Conservation (phyloP, 2,329 filamentous ascomycete genomes). For the Talaromyces amestolkiae region DNA sequence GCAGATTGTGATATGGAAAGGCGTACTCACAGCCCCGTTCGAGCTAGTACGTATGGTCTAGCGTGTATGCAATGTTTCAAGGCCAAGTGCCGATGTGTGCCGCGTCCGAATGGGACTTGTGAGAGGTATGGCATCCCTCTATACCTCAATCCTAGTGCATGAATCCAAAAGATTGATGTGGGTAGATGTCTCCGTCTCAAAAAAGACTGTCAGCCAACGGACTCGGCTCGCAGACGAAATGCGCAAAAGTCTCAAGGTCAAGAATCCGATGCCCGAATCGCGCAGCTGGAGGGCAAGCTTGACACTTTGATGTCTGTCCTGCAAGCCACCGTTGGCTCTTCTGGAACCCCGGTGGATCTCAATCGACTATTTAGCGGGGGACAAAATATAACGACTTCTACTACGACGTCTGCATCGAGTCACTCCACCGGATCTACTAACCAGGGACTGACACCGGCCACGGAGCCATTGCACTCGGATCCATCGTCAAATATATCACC, state of each 20-base stretch:
- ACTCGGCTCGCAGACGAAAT: slow-evolving; percentile 34
- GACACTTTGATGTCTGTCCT: slow-evolving; percentile 33
- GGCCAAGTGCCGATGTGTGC: slow-evolving; percentile 33
- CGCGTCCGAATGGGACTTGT: slow-evolving; percentile 22
- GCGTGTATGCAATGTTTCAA: slow-evolving; percentile 33
- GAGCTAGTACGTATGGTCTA: slow-evolving; percentile 28
- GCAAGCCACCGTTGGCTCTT: slow-evolving; percentile 25
- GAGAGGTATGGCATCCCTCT: slow-evolving; percentile 24
- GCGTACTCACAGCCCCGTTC: slow-evolving; percentile 14
- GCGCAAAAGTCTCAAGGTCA: slow-evolving; percentile 23
- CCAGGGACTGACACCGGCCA: not conserved
- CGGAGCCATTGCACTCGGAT: not conserved
- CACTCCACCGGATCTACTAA: not conserved
- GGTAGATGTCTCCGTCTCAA: slow-evolving; percentile 36
- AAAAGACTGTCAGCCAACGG: slow-evolving; percentile 36
- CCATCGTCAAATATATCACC: slow-evolving; percentile 11
- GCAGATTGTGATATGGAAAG: not conserved
- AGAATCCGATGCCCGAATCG: slow-evolving; percentile 34
- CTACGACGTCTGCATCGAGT: not conserved
- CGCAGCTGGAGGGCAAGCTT: slow-evolving; percentile 37
- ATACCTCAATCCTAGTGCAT: no score
- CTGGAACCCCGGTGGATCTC: slow-evolving; percentile 6
- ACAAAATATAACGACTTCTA: not conserved
- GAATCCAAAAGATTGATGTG: slow-evolving; percentile 3
- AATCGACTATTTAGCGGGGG: not conserved